Base-by-base conservation (phyloP, 139 green algal genomes). In the Chlorella sorokiniana region DNA sequence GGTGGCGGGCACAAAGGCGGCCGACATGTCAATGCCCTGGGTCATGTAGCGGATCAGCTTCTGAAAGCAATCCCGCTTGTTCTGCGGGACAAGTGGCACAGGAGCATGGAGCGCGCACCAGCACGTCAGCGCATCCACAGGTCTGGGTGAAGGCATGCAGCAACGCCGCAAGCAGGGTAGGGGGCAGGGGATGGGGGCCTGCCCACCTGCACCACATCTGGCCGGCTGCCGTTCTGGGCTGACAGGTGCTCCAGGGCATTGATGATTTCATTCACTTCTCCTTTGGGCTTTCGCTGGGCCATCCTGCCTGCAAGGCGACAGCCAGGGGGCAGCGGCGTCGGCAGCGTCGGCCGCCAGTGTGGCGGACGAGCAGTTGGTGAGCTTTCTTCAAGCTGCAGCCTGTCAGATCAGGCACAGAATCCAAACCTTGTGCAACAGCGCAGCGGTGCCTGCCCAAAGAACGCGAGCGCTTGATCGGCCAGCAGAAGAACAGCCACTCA, bases 41-140 rank as follows among this genome's bases (percentile, higher is more conserved):
- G 94, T 98, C 89, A 98, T 96, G 84, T 97, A 97, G 76, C 92
- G 94, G 56, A 98, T 94, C 51, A 99, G 85, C 71, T 94, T 94
- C 78, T 93, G 89, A 77, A 95, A 96, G 33, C 94, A 82, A 18
- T 95, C 91, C 2, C 88, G 86, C 81, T 96, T 97, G 33, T 79
- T 84, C 79, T 84, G 48, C 48, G 48, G n/a, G n/a, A n/a, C n/a
- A 56, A 56, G 11, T 56, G 48, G 48, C 16, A 16, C 48, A 56
- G 48, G 48, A 25, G 22, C 23, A 68, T 68, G 31, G 14, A 56
- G 16, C 48, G 48, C 16, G 14, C 11, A 56, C 48, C 14, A 56
- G 48, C 48, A 56, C 11, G 48, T 16, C 48, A 56, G 48, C 48
- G 11, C 48, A 56, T 56, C n/a, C n/a, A n/a, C n/a, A n/a, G n/a